phyloP scores from a whole-genome alignment of 192 early-diverging fungal genomes.

The Backusella mclennaniae region DNA sequence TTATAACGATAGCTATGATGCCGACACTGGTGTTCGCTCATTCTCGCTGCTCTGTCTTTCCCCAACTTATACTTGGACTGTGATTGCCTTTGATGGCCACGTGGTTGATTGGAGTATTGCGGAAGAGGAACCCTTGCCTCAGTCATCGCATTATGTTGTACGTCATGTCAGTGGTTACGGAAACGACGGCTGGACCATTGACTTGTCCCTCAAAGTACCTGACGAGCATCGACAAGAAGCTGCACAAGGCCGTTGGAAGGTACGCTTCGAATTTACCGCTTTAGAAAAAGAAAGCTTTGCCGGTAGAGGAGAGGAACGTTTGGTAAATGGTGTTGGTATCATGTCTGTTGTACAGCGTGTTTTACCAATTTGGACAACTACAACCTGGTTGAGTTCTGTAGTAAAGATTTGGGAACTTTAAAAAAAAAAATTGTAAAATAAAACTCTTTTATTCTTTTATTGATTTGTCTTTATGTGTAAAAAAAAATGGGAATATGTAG shows the following conservation, averaged over 20 bases:
- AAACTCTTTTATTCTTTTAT: neutral
- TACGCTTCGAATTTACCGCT: conserved; percentile 49
- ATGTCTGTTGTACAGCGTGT: conserved; percentile 18
- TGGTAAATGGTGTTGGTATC: conserved; percentile 44
- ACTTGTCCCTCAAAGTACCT: conserved; percentile 42
- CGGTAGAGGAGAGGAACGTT: conserved; percentile 37
- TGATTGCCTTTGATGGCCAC: conserved; percentile 59
- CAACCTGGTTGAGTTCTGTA: conserved; percentile 38
- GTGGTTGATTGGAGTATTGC: conserved; percentile 58
- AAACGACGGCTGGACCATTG: conserved; percentile 46
- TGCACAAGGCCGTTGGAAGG: conserved; percentile 24
- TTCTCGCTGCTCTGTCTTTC: conserved; percentile 45
- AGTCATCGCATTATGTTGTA: conserved; percentile 44
- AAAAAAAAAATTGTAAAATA: neutral
- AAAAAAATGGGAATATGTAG: neutral
- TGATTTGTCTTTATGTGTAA: neutral
- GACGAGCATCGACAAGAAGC: conserved; percentile 29
- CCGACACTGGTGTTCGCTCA: conserved; percentile 41
- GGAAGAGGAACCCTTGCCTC: conserved; percentile 32
- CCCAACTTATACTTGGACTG: conserved; percentile 59
- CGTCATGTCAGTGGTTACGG: conserved; percentile 51
- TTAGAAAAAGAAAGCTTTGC: conserved; percentile 52
- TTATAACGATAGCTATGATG: conserved; percentile 44
- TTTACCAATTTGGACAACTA: conserved; percentile 37
- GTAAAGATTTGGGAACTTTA: conserved; percentile 40